Evolutionary conservation across 768 basidiomycete genomes (phyloP), one percentile per base, ranked within the genome.

Genomic region (Lactifluus volemus): DNA sequence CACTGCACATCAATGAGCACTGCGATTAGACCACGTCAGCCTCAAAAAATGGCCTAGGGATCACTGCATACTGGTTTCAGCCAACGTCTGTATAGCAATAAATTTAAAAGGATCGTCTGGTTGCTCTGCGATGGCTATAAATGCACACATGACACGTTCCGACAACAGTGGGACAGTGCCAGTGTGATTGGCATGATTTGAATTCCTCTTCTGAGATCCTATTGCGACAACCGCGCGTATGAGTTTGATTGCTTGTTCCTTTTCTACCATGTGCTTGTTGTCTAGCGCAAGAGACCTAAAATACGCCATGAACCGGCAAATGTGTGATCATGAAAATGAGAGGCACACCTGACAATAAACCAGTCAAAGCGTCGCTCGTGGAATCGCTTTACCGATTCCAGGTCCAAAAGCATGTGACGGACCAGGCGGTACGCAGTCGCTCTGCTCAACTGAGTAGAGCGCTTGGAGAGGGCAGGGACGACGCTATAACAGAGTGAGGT

Each of bases 91-190:
- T 36, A 98, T 79, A 49, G 86, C 90, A 52, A 92, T 83, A 1
- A 81, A 77, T 59, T 88, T 79, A 68, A 98, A 89, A 0, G 89
- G 86, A 68, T 98, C 97, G 65, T 98, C 97, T 10, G 82, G 78
- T 59, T 92, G 89, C 71, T 99, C 97, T 0, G 95, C 93, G 12
- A 97, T 83, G 9, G 95, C 91, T 44, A 98, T 84, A n/a, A 98
- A 75, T 11, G 92, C 89, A 36, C 97, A 83, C 75, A 98, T 83
- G 53, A 93, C 81, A 32, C 84, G 76, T 67, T 89, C 84, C 7
- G 88, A 86, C 53, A 93, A 86, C 53, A 93, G 70, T 12, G 84
- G 85, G 4, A 88, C 79, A 2, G 71, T 70, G 11, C 79, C 78
- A 10, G 76, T 68, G 14, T 69, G 70, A 42, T 73, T 73, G 21